A percentile compares a stretch with the other conserved stretches of the same genome.
Conservation (phyloP, 441 rosid genomes). For the Populus hybrid region DNA sequence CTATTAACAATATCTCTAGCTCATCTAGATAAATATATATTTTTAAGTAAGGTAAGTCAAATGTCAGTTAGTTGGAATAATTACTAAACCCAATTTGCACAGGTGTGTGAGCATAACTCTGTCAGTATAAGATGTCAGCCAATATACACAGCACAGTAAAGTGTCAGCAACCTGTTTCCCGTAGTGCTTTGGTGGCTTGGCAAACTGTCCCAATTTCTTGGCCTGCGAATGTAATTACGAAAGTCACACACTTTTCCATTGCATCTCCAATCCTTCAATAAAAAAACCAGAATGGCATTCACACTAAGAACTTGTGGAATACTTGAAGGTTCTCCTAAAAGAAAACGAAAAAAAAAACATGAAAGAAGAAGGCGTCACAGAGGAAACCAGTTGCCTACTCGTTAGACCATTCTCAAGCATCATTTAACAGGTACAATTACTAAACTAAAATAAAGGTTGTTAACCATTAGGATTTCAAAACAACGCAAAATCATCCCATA, state of each 20-base stretch:
- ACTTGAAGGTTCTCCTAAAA: background rate
- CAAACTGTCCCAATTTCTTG: slow-evolving; percentile 70
- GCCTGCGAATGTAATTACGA: slow-evolving; percentile 81
- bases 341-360: background rate
- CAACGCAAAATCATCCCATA: background rate
- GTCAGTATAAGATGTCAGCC: background rate
- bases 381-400: background rate
- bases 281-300: background rate
- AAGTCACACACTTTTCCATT: slow-evolving; percentile 74
- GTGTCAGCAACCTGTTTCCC: slow-evolving; percentile 64
- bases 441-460: background rate
- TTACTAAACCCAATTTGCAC: background rate
- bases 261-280: slow-evolving; percentile 89
- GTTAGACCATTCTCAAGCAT: background rate
- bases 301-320: background rate
- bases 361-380: background rate
- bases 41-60: slow-evolving; percentile 1
- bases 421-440: too few species aligned
- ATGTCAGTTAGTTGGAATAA: background rate
- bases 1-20: background rate
- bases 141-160: slow-evolving; percentile 13
- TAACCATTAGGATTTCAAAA: background rate
- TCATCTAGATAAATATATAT: background rate
- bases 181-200: slow-evolving; percentile 75
- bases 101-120: background rate